Percentiles rank a stretch among this genome's conserved stretches.
phyloP scores from a whole-genome alignment of 2,329 filamentous ascomycete genomes.

The Trichoderma lentiforme region DNA sequence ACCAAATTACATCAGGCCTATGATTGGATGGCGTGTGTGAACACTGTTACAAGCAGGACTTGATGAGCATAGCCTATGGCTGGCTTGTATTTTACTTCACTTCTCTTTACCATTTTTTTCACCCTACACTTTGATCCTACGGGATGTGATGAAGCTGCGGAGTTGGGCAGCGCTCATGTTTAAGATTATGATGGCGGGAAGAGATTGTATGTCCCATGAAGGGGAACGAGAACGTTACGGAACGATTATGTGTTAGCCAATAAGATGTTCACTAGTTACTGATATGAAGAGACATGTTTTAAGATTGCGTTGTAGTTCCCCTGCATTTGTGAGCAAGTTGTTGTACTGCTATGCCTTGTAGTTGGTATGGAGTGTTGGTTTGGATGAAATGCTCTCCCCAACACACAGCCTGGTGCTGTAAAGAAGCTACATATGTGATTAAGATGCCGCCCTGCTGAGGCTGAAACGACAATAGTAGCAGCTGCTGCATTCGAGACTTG shows the following conservation, averaged over 20 bases:
- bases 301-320: neutral
- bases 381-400: neutral
- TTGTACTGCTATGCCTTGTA: neutral
- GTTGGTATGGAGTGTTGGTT: neutral
- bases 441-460: neutral
- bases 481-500: neutral
- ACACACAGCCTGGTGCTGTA: neutral
- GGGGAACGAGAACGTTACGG: constrained; percentile 3
- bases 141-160: constrained; percentile 3
- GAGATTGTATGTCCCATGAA: neutral
- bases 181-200: neutral
- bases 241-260: constrained; percentile 10
- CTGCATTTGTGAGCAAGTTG: neutral
- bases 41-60: constrained; percentile 3
- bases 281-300: constrained; percentile 13
- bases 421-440: neutral
- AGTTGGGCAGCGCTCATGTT: neutral
- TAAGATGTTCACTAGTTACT: neutral
- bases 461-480: neutral
- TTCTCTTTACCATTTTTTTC: neutral
- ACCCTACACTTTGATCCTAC: neutral
- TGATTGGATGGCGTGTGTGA: neutral
- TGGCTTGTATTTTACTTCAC: constrained; percentile 9
- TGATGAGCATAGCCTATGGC: neutral
- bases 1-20: neutral